Conservation (phyloP, 768 basidiomycete genomes). For the Glaciozyma antarctica region DNA sequence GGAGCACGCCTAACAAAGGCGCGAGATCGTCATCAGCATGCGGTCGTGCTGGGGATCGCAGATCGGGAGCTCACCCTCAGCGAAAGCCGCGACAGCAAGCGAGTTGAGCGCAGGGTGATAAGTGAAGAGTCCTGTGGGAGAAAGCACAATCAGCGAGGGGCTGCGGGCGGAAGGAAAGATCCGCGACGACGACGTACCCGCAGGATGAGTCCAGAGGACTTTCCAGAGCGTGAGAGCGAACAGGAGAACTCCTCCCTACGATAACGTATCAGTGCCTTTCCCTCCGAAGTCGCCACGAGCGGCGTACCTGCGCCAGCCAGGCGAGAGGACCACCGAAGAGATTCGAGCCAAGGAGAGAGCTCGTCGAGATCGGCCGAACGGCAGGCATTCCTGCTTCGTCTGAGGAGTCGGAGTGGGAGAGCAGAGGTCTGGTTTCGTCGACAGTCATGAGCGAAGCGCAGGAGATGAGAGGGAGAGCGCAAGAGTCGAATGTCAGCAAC, state of each 20-base stretch:
- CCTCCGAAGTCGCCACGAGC: background rate
- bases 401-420: background rate
- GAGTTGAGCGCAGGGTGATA: constrained; percentile 31
- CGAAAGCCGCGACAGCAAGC: constrained; percentile 23
- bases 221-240: background rate
- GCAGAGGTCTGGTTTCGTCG: background rate
- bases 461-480: background rate
- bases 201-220: background rate
- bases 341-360: background rate
- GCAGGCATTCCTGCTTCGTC: background rate
- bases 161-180: background rate
- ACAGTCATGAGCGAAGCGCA: background rate
- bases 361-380: background rate
- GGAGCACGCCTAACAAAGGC: constrained; percentile 10
- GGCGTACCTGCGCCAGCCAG: background rate
- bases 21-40: background rate
- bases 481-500: background rate
- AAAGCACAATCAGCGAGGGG: background rate
- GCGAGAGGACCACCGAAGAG: background rate
- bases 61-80: constrained; percentile 16
- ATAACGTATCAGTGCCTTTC: background rate
- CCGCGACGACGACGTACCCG: background rate
- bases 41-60: background rate
- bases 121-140: constrained; percentile 24
- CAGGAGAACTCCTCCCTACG: background rate